Conservation (phyloP, 345 rosid genomes). For the Lagerstroemia speciosa region DNA sequence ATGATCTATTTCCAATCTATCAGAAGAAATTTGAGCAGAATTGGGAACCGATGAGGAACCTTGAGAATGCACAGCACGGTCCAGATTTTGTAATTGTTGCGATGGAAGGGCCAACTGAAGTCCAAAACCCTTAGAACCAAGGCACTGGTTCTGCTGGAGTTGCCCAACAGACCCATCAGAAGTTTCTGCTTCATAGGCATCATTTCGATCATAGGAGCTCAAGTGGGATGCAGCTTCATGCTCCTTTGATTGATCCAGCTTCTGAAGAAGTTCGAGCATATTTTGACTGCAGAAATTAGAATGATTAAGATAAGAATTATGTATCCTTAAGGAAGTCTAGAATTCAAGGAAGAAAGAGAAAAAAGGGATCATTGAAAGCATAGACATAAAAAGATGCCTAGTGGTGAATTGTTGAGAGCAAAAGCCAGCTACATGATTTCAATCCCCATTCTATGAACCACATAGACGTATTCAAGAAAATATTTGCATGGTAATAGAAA, state of each 20-base stretch:
- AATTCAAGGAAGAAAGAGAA: neutral
- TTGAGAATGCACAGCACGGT: slow-evolving; percentile 28
- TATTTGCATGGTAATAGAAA: neutral
- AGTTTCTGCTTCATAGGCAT: slow-evolving; percentile 34
- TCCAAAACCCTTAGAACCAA: slow-evolving; percentile 67
- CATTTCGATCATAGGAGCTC: slow-evolving; percentile 35
- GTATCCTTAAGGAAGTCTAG: slow-evolving; percentile 7
- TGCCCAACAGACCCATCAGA: slow-evolving; percentile 53
- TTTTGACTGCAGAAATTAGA: slow-evolving; percentile 46
- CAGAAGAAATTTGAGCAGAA: slow-evolving; percentile 25
- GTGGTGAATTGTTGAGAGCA: neutral
- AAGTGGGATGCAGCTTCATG: slow-evolving; percentile 30
- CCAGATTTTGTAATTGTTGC: slow-evolving; percentile 36
- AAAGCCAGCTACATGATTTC: neutral
- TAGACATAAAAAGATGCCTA: neutral
- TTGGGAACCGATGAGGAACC: slow-evolving; percentile 25
- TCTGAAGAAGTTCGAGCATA: slow-evolving; percentile 88
- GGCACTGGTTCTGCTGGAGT: slow-evolving; percentile 40
- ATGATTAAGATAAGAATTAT: neutral
- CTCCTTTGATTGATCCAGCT: slow-evolving; percentile 64
- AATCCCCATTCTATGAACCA: neutral
- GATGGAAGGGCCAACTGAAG: slow-evolving; percentile 81
- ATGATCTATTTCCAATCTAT: slow-evolving; percentile 31
- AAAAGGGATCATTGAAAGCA: slow-evolving; percentile 1
- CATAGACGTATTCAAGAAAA: neutral